Evolutionary conservation across 257 asterid genomes (phyloP), one percentile per base, ranked within the genome.

Genomic region (Ophiorrhiza pumila): DNA sequence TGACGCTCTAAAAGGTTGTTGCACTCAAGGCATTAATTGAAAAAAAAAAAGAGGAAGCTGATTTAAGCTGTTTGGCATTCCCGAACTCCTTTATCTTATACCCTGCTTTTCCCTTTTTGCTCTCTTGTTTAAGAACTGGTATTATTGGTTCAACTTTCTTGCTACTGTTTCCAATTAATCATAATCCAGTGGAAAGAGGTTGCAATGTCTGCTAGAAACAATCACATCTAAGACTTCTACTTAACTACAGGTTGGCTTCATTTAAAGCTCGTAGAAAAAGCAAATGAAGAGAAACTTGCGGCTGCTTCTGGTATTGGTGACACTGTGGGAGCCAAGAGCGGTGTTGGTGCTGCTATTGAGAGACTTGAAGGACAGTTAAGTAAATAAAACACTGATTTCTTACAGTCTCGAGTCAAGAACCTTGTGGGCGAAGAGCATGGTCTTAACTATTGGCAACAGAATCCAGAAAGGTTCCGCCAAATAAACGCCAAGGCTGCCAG

Each of bases 171-270:
- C 35, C 39, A 20, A 15, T 20, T 47, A 17, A n/a, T 7, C 12
- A 46, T 41, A 49, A 41, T 47, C 53, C 20, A 8, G 71, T 67
- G 7, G n/a, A 34, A 23, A 29, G 52, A 7, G 56, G 23, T 46
- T 34, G 47, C 50, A 4, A 25, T 14, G 42, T 23, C 27, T 73
- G 57, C 34, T 25, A 1, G 39, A 17, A 37, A 49, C 9, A 37
- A 45, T 31, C n/a, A 27, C 22, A 68, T 49, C 32, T 63, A 20
- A 37, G 15, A 37, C 41, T 66, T 60, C 32, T 47, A 43, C 74
- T 61, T 55, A 61, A 42, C 75, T 72, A 39, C 86, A 93, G 98
- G 98, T 65, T 94, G 97, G 97, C 85, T 94, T 78, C 99, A 94
- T 55, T 61, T 91, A 78, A 90, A 90, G 90, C 96, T 94, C 37